Evolutionary conservation across 1,284 basidiomycete genomes (phyloP), one percentile per base, ranked within the genome.

Genomic region (Papiliotrema nemorosa): DNA sequence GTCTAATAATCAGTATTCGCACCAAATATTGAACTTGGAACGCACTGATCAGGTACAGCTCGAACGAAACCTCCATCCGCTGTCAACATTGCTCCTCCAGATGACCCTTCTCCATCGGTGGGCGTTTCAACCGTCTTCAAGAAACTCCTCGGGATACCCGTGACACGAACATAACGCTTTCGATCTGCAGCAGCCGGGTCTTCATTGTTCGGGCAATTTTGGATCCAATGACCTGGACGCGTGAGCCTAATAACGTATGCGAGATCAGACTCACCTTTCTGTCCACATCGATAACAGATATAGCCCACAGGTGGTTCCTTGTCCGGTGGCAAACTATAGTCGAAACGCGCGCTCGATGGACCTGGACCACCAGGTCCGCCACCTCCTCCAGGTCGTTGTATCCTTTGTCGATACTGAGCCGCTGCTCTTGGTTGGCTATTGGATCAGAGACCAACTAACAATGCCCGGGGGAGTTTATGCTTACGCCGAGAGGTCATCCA

Each of bases 271-370:
- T 53, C 65, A 91, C 90, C 92, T 83, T 97, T 96, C 76, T 96
- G 88, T 37, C 93, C 93, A 76, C 96, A 99, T 35, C 96, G 85
- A 74, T 97, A 97, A 72, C 96, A 98, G n/a, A 98, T 92, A 77
- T 98, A 99, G 49, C 93, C 96, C 3, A 87, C 81, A 18, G 92
- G 92, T 9, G 68, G 69, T 47, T 73, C 71, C 47, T 67, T 69
- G 53, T 73, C 71, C 0, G 94, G 78, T 25, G 77, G 75, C 49
- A 72, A 49, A 36, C 58, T 59, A 41, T 61, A 70, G 45, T 74
- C 70, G 54, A 73, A 60, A 52, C 69, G 63, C 39, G 40, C 43
- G n/a, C 27, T 39, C 16, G 45, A 22, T 10, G 25, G 16, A 22
- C 84, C 81, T 58, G 81, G 82, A 61, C 29, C 29, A 31, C 29